Evolutionary conservation across 2,329 filamentous ascomycete species (phyloP).

Genomic region (Fonsecaea multimorphosa): DNA sequence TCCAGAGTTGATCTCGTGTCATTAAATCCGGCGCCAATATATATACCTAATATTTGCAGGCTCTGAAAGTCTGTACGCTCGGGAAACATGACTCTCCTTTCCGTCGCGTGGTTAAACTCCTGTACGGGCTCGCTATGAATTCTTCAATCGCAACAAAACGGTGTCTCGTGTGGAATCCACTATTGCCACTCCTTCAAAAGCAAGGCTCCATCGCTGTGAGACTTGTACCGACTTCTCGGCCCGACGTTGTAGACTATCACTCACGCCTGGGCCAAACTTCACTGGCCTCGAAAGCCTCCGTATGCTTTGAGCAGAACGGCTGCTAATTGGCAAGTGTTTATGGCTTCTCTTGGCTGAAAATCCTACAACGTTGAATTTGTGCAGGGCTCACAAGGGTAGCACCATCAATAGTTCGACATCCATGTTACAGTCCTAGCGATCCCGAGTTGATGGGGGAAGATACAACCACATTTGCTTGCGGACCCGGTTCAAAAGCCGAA

Average conservation of each 20-base stretch:
- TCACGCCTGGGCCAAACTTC: background rate
- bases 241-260: background rate
- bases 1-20: conserved; percentile 15
- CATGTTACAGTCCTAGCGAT: background rate
- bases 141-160: background rate
- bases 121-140: conserved; percentile 6
- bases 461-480: background rate
- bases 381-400: background rate
- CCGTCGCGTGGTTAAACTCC: background rate
- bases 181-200: background rate
- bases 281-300: background rate
- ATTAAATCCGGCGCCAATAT: conserved; percentile 29
- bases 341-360: background rate
- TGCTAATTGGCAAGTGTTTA: background rate
- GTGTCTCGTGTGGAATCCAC: background rate
- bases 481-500: conserved; percentile 28
- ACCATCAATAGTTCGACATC: background rate
- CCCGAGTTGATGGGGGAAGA: background rate
- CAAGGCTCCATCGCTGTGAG: background rate
- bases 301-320: background rate
- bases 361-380: background rate
- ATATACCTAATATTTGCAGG: conserved; percentile 26
- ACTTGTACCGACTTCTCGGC: background rate
- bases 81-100: background rate
- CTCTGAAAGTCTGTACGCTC: conserved; percentile 20